A percentile compares a stretch with the other conserved stretches of the same genome.
phyloP scores from a whole-genome alignment of 2,329 filamentous ascomycete species.

The Purpureocillium takamizusanense region DNA sequence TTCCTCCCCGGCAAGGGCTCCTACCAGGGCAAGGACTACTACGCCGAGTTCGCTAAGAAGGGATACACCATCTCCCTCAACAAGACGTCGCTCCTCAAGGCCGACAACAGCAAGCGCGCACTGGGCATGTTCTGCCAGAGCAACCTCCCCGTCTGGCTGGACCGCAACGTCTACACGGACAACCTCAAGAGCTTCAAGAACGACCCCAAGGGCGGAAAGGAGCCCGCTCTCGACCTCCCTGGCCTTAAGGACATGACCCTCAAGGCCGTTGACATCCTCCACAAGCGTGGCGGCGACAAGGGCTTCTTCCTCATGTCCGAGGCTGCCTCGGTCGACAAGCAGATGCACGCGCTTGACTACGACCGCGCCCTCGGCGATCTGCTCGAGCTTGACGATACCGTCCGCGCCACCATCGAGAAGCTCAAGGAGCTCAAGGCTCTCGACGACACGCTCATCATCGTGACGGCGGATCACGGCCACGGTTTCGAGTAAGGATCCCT shows the following conservation, averaged over 20 bases:
- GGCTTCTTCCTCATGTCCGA: slow-evolving; percentile 87
- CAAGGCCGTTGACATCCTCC: slow-evolving; percentile 75
- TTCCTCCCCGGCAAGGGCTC: slow-evolving; percentile 59
- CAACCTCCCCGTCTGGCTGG: slow-evolving; percentile 77
- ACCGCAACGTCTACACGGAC: slow-evolving; percentile 69
- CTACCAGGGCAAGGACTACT: slow-evolving; percentile 68
- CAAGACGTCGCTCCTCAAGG: slow-evolving; percentile 57
- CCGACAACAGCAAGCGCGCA: slow-evolving; percentile 50
- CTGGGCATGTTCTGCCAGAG: slow-evolving; percentile 70
- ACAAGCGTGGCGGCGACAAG: slow-evolving; percentile 53
- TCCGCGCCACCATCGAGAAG: slow-evolving; percentile 64
- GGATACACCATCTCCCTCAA: slow-evolving; percentile 66
- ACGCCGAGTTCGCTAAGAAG: slow-evolving; percentile 62
- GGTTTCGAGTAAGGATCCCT: slow-evolving; percentile 55
- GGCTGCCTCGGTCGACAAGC: slow-evolving; percentile 79
- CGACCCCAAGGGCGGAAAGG: slow-evolving; percentile 56
- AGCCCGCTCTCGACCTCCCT: slow-evolving; percentile 63
- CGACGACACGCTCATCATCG: slow-evolving; percentile 68
- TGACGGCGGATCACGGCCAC: slow-evolving; percentile 84
- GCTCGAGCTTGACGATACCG: slow-evolving; percentile 76
- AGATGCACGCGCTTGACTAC: slow-evolving; percentile 81
- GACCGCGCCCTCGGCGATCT: slow-evolving; percentile 78
- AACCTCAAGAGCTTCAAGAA: slow-evolving; percentile 61
- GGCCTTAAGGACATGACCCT: slow-evolving; percentile 85
- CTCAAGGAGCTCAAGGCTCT: slow-evolving; percentile 57